phyloP scores from a whole-genome alignment of 305 asterid species.

The Rubia tinctorum region DNA sequence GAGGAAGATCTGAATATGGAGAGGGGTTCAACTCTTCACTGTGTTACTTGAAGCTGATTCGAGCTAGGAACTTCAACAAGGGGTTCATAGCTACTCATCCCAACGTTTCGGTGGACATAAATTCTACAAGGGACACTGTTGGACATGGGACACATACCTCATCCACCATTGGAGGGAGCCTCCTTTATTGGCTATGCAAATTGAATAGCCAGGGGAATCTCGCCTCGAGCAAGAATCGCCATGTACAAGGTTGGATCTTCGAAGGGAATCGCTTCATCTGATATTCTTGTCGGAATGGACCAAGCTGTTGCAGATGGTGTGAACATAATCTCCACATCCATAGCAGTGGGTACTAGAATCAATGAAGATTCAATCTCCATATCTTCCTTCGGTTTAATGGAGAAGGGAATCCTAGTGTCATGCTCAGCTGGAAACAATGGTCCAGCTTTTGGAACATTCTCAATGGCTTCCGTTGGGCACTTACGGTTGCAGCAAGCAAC shows the following conservation, averaged over 20 bases:
- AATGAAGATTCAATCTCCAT: neutral
- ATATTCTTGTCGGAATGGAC: conserved; percentile 28
- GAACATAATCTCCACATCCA: conserved; percentile 27
- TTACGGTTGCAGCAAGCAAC: conserved; percentile 7
- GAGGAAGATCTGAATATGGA: conserved; percentile 37
- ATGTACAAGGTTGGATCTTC: conserved; percentile 20
- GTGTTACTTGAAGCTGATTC: conserved; percentile 45
- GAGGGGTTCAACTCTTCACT: conserved; percentile 36
- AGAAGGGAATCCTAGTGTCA: neutral
- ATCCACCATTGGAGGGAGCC: conserved; percentile 23
- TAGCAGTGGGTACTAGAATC: too few relatives aligned
- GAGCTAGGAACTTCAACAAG: conserved; percentile 39
- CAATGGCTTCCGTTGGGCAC: conserved; percentile 3
- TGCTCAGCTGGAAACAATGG: conserved; percentile 7
- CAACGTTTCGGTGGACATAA: neutral
- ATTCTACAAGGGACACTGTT: conserved; percentile 25
- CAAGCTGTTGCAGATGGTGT: conserved; percentile 34
- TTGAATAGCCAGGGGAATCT: conserved; percentile 28
- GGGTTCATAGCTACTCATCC: conserved; percentile 31
- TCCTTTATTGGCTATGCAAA: conserved; percentile 25
- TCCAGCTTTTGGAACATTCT: neutral
- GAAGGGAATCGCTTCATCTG: neutral
- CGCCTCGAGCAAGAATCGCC: conserved; percentile 29
- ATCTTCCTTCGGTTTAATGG: conserved; percentile 6
- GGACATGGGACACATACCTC: conserved; percentile 30